A percentile compares a stretch with the other conserved stretches of the same genome.
Evolutionary conservation across 2,329 filamentous ascomycete species (phyloP).

Genomic region (Dactylellina haptotyla): DNA sequence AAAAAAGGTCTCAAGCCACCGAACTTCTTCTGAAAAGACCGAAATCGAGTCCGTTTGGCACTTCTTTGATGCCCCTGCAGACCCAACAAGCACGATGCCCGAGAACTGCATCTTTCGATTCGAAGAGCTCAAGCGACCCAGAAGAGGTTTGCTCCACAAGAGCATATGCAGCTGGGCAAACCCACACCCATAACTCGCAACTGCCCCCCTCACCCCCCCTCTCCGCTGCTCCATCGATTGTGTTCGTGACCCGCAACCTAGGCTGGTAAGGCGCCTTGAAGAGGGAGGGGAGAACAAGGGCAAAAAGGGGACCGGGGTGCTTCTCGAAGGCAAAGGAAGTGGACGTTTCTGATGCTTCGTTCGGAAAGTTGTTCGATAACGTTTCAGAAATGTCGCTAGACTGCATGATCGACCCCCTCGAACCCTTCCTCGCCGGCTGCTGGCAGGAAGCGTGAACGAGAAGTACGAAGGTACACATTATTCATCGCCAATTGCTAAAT

Average conservation of each 20-base stretch:
- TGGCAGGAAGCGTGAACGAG: not conserved
- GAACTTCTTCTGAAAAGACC: constrained; percentile 7
- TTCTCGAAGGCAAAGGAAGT: constrained; percentile 39
- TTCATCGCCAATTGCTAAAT: constrained; percentile 36
- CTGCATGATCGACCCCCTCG: constrained; percentile 45
- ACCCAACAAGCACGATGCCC: constrained; percentile 1
- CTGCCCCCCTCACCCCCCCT: no score
- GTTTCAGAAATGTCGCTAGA: constrained; percentile 54
- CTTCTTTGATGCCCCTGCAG: constrained; percentile 20
- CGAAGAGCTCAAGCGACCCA: constrained; percentile 32
- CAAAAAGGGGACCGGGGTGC: constrained; percentile 17
- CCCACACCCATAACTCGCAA: no score
- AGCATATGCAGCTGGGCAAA: constrained; percentile 14
- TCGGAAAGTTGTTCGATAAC: constrained; percentile 54
- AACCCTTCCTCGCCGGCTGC: constrained; percentile 24
- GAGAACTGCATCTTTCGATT: not conserved
- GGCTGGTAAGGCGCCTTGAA: constrained; percentile 23
- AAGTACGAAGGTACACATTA: not conserved
- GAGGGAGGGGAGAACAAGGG: not conserved
- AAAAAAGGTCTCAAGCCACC: constrained; percentile 12
- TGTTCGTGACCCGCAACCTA: constrained; percentile 17
- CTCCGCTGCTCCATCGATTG: constrained; percentile 8
- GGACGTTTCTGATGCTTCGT: constrained; percentile 31
- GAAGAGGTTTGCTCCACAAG: constrained; percentile 23
- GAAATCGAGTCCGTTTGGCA: constrained; percentile 37